Base-by-base conservation (phyloP, 768 basidiomycete genomes). In the Fibroporia radiculosa region DNA sequence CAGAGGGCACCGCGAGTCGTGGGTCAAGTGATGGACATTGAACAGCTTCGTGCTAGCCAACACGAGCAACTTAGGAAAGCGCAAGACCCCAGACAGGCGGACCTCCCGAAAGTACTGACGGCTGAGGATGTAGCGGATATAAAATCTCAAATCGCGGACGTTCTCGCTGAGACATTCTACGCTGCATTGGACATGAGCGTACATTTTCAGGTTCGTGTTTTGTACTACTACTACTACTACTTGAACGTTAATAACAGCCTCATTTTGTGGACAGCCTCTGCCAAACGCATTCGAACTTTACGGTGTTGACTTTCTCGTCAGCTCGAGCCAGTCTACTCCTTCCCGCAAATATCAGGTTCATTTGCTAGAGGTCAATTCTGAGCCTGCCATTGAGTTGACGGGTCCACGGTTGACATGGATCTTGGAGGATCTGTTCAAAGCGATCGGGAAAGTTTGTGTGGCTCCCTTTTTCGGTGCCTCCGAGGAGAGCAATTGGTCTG, bases 261-360 rank as follows among this genome's bases (percentile, higher is more conserved):
- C 5, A 35, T 20, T 22, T 13, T 37, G 3, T 20, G 16, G 20
- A 32, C 59, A 96, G 88, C 75, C 86, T 1, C 61, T 92, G 18
- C 82, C 88, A 1, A 97, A 97, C 59, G 90, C 88, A 0, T 98
- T 97, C 57, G 95, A 98, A 60, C 75, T 98, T 13, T 98, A 83
- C 56, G 96, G 96, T 0, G 75, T 87, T n/a, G 96, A 99, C 62
- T 85, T 99, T 48, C 69, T 98, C 12, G 74, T 97, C 47, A 73
- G 72, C 42, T 75, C 76, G 16, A 28, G 43, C 12, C 52, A 56
- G 0, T 42, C 63, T 4, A 45, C 48, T 14, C 44, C 60, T 1
- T 47, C 47, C 4, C 54, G 51, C 19, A 48, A 48, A 6, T 74
- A 79, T 44, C 72, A 77, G 49, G 80, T 90, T 13, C 80, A 83